Base-by-base conservation (phyloP, 2,329 filamentous ascomycete species). In the Ceratocystis albifundus region DNA sequence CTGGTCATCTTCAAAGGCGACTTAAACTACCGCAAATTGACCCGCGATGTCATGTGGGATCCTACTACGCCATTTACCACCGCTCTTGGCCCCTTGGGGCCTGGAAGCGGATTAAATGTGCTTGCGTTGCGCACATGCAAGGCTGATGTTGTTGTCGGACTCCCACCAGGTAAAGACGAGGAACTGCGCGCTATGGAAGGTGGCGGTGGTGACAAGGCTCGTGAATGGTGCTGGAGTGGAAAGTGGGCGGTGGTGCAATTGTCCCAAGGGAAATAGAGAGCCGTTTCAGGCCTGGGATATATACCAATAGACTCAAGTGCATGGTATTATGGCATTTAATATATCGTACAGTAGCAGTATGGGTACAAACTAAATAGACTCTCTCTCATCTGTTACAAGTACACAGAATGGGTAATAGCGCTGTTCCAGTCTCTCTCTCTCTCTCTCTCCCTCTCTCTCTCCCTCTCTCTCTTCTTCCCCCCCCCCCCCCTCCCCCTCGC, bases 1-100 rank as follows among this genome's bases (percentile, higher is more conserved):
- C 80, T 99, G 20, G 90, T 96, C 12, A 85, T 99, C 66, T 97
- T 97, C 80, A 99, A 99, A 80, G 94, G 94, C 2, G 94, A 99
- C 74, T 75, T 99, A 71, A 99, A 99, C 77, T 99, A 97, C 76
- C 82, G 94, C 69, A 99, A 99, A 76, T 76, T 99, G 70, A 91
- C 88, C 36, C 88, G 85, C 62, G 94, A 99, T 80, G 90, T 83
- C 32, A 79, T 80, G 67, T 99, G 94, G 94, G 85, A 91, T 71
- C 82, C 93, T 1, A 90, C 91, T 0, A 97, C 93, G 0, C 86
- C 90, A 0, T 97, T 97, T 76, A 80, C 81, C 1, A 82, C 88
- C 69, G 92, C 94, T 0, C 86, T 99, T 68, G 94, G 94, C 0
- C 90, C 91, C 0, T 78, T 99, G 64, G 93, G 93, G 0, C 84